These are phyloP conservation scores for Phytophthora kernoviae DNA, from an alignment of 352 stramenopile genomes.

Conservation along the genomic window DNA sequence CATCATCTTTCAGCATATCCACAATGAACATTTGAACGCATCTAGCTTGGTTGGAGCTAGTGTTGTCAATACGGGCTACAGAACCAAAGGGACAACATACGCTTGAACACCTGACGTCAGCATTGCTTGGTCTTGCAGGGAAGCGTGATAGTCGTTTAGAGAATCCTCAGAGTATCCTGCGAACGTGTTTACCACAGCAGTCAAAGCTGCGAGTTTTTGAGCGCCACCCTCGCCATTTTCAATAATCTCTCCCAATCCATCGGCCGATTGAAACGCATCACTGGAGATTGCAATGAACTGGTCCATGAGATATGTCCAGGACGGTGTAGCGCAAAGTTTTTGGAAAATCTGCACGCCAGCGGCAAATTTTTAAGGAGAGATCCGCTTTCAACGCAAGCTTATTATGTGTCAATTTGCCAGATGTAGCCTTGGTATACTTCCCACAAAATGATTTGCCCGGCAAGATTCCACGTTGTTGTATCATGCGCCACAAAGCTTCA, in stretches of 20 bases:
- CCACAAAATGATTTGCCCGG: background rate
- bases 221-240: background rate
- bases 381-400: conserved; percentile 2
- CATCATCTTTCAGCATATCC: conserved; percentile 22
- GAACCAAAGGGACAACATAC: conserved; percentile 12
- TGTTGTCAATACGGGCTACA: conserved; percentile 14
- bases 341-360: conserved; percentile 37
- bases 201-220: conserved; percentile 4
- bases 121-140: background rate
- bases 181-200: conserved; percentile 9
- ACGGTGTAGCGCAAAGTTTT: conserved; percentile 14
- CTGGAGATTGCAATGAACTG: conserved; percentile 8
- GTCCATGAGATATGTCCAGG: conserved; percentile 25
- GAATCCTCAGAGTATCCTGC: conserved; percentile 31
- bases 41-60: conserved; percentile 4
- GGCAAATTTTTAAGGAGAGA: conserved; percentile 27
- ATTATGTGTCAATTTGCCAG: background rate
- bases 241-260: conserved; percentile 5
- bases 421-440: background rate
- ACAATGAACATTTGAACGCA: conserved; percentile 13
- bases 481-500: conserved; percentile 24
- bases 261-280: conserved; percentile 3
- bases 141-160: conserved; percentile 24
- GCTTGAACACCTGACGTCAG: conserved; percentile 3
- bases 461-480: conserved; percentile 21